These are phyloP conservation scores for Apiospora saccharicola DNA, from an alignment of 2,329 filamentous ascomycete species.

Conservation along the genomic window DNA sequence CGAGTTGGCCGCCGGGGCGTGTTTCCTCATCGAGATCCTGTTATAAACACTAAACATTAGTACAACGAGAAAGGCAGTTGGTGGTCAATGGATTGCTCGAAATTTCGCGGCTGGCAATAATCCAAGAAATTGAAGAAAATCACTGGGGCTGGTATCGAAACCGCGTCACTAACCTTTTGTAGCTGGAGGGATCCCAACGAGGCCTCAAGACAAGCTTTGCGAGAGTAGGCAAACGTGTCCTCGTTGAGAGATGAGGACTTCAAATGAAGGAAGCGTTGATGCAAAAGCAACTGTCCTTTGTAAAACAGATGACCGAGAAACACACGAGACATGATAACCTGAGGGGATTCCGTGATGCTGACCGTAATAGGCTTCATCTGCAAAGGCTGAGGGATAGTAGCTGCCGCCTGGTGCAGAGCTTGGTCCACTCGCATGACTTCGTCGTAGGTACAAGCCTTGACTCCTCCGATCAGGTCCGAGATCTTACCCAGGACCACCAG, in stretches of 20 bases:
- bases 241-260: not conserved
- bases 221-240: not conserved
- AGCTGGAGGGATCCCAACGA: not conserved
- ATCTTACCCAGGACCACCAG: slow-evolving; percentile 8
- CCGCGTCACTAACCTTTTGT: slow-evolving; percentile 1
- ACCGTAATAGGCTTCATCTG: slow-evolving; percentile 5
- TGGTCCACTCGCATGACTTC: not conserved
- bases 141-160: no score
- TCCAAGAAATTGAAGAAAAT: no score
- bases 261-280: slow-evolving; percentile 19
- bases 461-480: not conserved
- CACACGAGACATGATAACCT: slow-evolving; percentile 4
- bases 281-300: slow-evolving; percentile 2
- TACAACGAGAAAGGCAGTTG: no score
- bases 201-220: slow-evolving; percentile 8
- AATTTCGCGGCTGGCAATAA: no score
- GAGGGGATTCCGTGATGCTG: slow-evolving; percentile 1
- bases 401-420: not conserved
- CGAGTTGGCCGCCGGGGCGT: slow-evolving; percentile 18
- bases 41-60: no score
- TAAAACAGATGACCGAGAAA: slow-evolving; percentile 18
- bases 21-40: slow-evolving; percentile 18
- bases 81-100: no score
- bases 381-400: not conserved
- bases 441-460: not conserved